Base-by-base conservation (phyloP, 2,329 filamentous ascomycete species). In the Zymoseptoria passerinii region DNA sequence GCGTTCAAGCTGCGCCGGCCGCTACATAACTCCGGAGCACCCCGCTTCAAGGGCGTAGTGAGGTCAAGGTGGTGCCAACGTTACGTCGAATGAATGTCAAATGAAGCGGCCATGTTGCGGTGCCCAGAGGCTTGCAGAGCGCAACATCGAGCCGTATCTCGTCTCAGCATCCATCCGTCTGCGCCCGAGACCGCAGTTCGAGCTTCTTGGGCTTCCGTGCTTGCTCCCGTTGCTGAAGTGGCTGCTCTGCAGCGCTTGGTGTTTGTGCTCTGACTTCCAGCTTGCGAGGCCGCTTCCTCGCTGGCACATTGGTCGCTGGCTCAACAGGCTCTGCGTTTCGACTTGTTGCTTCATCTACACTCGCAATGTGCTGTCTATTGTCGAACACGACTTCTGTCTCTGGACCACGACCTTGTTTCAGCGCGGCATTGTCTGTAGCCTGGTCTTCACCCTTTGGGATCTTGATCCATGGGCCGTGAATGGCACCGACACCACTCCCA, bases 401-500 rank as follows among this genome's bases (percentile, higher is more conserved):
- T 7, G 62, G 60, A 13, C 60, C 54, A 27, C 61, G 62, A 23
- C 64, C 64, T 44, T n/a, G 35, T 16, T 44, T 5, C 3, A 44
- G 35, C 16, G 35, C 13, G 35, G 35, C n/a, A 44, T 16, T 52
- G 58, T 56, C 40, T 53, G 64, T 9, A 54, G 57, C 55, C 61
- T 61, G 23, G 48, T 44, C 53, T 28, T 62, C 49, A 29, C 58
- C 54, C 9, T 57, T 57, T 2, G 59, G 59, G 54, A 77, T 58
- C 65, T 74, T 76, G 20, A 77, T 71, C 65, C 71, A 77, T 10
- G 75, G 75, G 35, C 75, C 76, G 65, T 75, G 72, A 13, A 74
- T 68, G 8, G 72, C 72, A 2, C 76, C 76, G 8, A 74, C 73
- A 0, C 74, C 75, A 2, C 69, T 68, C 0, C 75, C 76, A 0